A percentile compares a stretch with the other conserved stretches of the same genome.
Evolutionary conservation across 768 basidiomycete species (phyloP).

Genomic region (Inosperma sp.): DNA sequence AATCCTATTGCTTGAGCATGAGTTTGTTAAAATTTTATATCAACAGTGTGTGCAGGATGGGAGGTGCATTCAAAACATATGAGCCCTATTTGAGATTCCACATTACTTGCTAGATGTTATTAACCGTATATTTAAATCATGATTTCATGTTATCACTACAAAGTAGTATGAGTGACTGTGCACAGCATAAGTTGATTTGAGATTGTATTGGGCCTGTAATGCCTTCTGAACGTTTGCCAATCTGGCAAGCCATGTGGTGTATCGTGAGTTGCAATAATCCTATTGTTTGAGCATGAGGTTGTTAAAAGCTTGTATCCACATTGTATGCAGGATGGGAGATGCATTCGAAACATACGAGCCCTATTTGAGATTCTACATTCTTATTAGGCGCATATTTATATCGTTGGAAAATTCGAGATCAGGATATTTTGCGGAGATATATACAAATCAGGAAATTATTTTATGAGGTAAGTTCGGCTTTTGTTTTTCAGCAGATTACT

Average conservation of each 20-base stretch:
- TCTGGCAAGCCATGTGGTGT: conserved; percentile 3
- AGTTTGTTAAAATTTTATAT: not conserved
- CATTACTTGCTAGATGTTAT: not conserved
- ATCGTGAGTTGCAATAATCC: conserved; percentile 2
- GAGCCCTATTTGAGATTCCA: conserved; percentile 6
- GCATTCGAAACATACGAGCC: no score
- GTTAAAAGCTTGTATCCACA: no score
- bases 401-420: no score
- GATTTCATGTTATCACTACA: not conserved
- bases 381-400: no score
- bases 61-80: not conserved
- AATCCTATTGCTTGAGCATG: conserved; percentile 1
- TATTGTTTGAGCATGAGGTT: not conserved
- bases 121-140: not conserved
- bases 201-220: not conserved
- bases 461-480: not conserved
- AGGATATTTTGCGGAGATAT: not conserved
- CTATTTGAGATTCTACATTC: no score
- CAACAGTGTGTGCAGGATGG: no score
- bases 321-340: no score
- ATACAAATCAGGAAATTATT: not conserved
- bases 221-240: not conserved
- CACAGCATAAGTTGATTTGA: conserved; percentile 2
- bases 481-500: no score
- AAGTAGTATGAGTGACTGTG: not conserved